Conservation (phyloP, 208 protist species). For the Crithidia bombi region DNA sequence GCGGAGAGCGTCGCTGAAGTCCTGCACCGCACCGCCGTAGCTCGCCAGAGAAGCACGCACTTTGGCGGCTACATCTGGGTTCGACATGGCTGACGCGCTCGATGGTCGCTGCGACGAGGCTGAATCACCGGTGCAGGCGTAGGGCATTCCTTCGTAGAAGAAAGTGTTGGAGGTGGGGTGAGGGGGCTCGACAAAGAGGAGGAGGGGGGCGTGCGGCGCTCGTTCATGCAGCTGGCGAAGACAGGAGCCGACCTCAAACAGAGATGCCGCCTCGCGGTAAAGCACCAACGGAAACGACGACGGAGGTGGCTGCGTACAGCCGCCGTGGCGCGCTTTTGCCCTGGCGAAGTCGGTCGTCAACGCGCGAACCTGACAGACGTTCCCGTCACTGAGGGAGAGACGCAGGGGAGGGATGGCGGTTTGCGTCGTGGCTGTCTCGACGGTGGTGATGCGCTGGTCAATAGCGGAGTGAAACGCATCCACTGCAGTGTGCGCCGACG, state of each 20-base stretch:
- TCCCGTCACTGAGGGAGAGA: neutral
- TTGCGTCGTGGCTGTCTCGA: neutral
- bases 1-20: conserved; percentile 15
- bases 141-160: conserved; percentile 76
- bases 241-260: conserved; percentile 32
- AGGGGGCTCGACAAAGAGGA: conserved; percentile 74
- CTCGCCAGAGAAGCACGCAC: neutral
- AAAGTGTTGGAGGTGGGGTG: conserved; percentile 51
- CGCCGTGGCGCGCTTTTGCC: neutral
- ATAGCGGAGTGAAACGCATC: neutral
- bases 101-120: conserved; percentile 30
- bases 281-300: conserved; percentile 17
- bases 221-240: conserved; percentile 22
- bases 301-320: neutral
- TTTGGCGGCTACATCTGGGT: conserved; percentile 18
- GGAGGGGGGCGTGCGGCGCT: conserved; percentile 16
- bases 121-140: conserved; percentile 38
- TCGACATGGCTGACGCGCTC: neutral
- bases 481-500: neutral
- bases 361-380: neutral
- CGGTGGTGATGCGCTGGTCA: neutral
- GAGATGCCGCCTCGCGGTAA: conserved; percentile 20
- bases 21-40: conserved; percentile 12
- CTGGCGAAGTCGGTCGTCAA: conserved; percentile 1
- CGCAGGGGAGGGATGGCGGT: neutral